Evolutionary conservation across 306 rosid genomes (phyloP).

Genomic region (Notholithocarpus densiflorus): DNA sequence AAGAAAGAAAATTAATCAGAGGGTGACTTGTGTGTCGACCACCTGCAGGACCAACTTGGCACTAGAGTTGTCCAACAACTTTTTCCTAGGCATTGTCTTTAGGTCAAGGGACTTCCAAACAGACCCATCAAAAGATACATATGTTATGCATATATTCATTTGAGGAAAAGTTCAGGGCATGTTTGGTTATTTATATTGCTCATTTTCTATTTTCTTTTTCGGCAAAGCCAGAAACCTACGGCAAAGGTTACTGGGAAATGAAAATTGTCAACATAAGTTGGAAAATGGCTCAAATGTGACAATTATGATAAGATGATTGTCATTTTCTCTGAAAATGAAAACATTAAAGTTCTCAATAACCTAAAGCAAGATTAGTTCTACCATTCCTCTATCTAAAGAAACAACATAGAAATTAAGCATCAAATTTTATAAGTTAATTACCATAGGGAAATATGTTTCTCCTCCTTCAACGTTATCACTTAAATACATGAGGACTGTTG

Average conservation of each 20-base stretch:
- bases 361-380: background rate
- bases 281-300: background rate
- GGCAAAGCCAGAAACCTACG: background rate
- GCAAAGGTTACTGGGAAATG: background rate
- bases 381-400: background rate
- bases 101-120: background rate
- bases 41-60: background rate
- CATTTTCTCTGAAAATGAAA: background rate
- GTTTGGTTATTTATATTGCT: background rate
- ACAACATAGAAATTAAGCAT: constrained; percentile 17
- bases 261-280: background rate
- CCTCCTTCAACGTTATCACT: constrained; percentile 95
- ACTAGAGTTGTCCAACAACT: background rate
- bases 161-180: background rate
- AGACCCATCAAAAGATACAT: background rate
- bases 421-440: constrained; percentile 36
- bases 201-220: background rate
- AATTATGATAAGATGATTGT: background rate
- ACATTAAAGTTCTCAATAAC: background rate
- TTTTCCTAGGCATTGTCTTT: background rate
- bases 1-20: background rate
- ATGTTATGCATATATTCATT: background rate
- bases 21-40: background rate
- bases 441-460: constrained; percentile 93
- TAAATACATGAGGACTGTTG: constrained; percentile 89